Base-by-base conservation (phyloP, 495 filamentous ascomycete genomes). In the Penicillium waksmanii region DNA sequence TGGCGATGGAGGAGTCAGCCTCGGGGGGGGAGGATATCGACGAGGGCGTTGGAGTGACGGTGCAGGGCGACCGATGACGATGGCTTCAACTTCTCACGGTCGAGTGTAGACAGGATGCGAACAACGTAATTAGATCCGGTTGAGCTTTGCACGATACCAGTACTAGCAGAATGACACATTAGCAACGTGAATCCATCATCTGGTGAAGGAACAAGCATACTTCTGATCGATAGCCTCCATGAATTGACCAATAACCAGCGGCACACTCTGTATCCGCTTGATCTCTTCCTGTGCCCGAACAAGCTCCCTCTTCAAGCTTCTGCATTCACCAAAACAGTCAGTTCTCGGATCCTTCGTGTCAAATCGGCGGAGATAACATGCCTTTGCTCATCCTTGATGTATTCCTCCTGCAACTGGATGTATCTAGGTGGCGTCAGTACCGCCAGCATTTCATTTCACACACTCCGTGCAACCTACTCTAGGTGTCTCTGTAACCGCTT, bases 211-310 rank as follows among this genome's bases (percentile, higher is more conserved):
- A 21, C 12, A 19, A 46, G 55, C 84, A 75, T 84, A 97, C 93
- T 97, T 98, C 73, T 98, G 96, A 77, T 98, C 95, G 67, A 98
- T 98, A 52, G 95, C 95, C 78, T 98, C 95, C 95, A 98, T 98
- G 74, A 98, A 98, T 79, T 98, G 95, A 50, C 95, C 95, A 73
- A 98, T 98, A 56, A 98, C 95, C 65, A 98, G 75, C 3, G 95
- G 95, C 33, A 98, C 95, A 75, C 92, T 96, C 76, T 98, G 95
- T 73, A 98, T 98, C 60, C 95, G 87, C 82, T 98, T 98, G 78
- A 98, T 98, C 80, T 98, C 95, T 76, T 98, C 95, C 74, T 98
- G 95, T 63, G 95, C 95, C 55, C 95, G 88, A 42, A 98, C 94
- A 33, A 98, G 85, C 79, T 98, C 95, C 64, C 96, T 84, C 81